Evolutionary conservation across 257 asterid species (phyloP), one percentile per base, ranked within the genome.

Genomic region (Nicotiana noctiflora): DNA sequence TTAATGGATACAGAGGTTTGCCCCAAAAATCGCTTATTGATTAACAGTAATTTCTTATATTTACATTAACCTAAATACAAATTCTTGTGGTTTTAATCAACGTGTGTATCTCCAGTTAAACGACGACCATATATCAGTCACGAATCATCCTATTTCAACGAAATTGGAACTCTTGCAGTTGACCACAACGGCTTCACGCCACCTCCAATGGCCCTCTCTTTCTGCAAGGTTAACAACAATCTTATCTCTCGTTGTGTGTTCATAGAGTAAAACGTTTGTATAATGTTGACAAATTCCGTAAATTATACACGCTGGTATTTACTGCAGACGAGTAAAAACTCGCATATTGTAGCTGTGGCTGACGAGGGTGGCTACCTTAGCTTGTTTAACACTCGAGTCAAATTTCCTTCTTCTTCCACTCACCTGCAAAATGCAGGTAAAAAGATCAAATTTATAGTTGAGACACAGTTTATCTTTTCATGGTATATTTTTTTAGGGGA

Each of bases 131-230:
- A 83, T 19, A 15, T 52, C n/a, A 82, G 83, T 59, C 44, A 75
- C 32, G 91, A 88, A 32, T 46, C 82, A 21, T 84, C 78, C 10
- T 88, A 86, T 55, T 86, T 85, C 44, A 86, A 85, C 46, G 87
- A 89, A 25, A 76, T 88, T 8, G 99, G 99, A 87, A 91, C 92
- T 27, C 84, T 93, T 18, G 89, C 89, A 1, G 88, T 92, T 32
- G 96, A 92, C 83, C 98, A 95, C 72, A 25, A 55, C 5, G 94
- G 91, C 9, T 91, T 88, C 32, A 79, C 91, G 10, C 86, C 96
- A 6, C 97, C 97, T 77, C 99, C 99, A 3, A 93, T 93, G 97
- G 94, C 97, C 29, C 57, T 92, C 51, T 93, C 99, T 27, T 93
- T 92, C 83, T 89, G 97, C 93, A 88, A 92, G 99, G 99, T 95